Base-by-base conservation (phyloP, 495 filamentous ascomycete species). In the Choiromyces venosus region DNA sequence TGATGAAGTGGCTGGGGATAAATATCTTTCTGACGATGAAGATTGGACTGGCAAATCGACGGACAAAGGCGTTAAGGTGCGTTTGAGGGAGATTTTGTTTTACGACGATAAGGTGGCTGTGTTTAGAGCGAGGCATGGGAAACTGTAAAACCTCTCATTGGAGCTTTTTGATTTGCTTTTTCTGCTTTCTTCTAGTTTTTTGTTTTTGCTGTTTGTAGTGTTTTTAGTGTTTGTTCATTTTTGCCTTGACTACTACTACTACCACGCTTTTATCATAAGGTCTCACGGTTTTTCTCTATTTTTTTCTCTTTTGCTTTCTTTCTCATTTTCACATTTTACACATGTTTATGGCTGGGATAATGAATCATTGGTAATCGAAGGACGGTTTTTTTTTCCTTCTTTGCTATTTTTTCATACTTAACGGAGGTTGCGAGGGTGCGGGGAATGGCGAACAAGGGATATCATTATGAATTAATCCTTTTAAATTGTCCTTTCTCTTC, bases 61-160 rank as follows among this genome's bases (percentile, higher is more conserved):
- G 71, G 86, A 85, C 70, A 84, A 84, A 35, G 74, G 75, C 2
- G 83, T 87, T 64, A 86, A 85, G 65, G 86, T 97, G 33, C 84
- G 89, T 70, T 81, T 97, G 75, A 86, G 92, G 74, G 91, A 96
- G 85, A 96, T 96, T 77, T 83, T 93, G 75, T 96, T 93, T 82
- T 94, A 93, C 77, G 93, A 96, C 75, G 92, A 96, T 79, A 93
- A 93, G 82, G 89, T 95, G 42, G 89, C 89, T 7, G 90, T 96
- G 74, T 94, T 95, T 83, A 91, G 88, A 83, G 91, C 90, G 16
- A 88, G 92, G 68, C 90, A 93, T 83, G 91, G 89, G 72, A 86
- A 86, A 81, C 83, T 94, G 73, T 94, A 85, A 40, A 68, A 25
- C 52, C 25, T 33, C 33, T 61, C 52, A 61, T 61, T 61, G 52